phyloP scores from a whole-genome alignment of 495 filamentous ascomycete species.

The Penicillium argentinense region DNA sequence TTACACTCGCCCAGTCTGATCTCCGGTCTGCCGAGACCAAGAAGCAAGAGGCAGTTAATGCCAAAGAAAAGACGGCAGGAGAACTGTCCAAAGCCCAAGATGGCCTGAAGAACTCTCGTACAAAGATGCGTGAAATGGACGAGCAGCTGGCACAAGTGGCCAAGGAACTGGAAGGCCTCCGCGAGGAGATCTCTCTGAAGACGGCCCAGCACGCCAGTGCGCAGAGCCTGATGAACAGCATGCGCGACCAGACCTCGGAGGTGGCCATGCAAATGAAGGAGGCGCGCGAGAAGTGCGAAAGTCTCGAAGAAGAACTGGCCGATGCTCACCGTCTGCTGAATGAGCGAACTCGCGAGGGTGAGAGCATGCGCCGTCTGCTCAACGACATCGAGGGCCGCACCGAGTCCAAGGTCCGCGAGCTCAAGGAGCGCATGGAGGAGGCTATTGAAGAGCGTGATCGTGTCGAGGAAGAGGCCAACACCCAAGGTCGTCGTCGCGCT shows the following conservation, averaged over 20 bases:
- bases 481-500: conserved; percentile 68
- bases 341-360: conserved; percentile 90
- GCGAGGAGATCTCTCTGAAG: conserved; percentile 82
- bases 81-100: conserved; percentile 72
- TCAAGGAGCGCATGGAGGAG: conserved; percentile 84
- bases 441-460: conserved; percentile 90
- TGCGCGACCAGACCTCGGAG: conserved; percentile 89
- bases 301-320: conserved; percentile 87
- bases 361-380: conserved; percentile 90
- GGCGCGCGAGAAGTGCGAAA: conserved; percentile 75
- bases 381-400: conserved; percentile 83
- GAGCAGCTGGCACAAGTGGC: conserved; percentile 63
- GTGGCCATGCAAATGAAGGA: conserved; percentile 93
- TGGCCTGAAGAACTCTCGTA: conserved; percentile 62
- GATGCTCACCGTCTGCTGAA: conserved; percentile 85
- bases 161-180: conserved; percentile 62
- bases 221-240: conserved; percentile 80
- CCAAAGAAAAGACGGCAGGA: conserved; percentile 61
- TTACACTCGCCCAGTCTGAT: conserved; percentile 68
- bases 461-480: conserved; percentile 85
- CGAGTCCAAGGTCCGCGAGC: conserved; percentile 77
- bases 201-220: conserved; percentile 81
- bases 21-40: conserved; percentile 72
- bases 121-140: conserved; percentile 68
- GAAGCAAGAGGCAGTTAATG: conserved; percentile 71